Evolutionary conservation across 495 filamentous ascomycete genomes (phyloP).

Genomic region (Penicillium taxi): DNA sequence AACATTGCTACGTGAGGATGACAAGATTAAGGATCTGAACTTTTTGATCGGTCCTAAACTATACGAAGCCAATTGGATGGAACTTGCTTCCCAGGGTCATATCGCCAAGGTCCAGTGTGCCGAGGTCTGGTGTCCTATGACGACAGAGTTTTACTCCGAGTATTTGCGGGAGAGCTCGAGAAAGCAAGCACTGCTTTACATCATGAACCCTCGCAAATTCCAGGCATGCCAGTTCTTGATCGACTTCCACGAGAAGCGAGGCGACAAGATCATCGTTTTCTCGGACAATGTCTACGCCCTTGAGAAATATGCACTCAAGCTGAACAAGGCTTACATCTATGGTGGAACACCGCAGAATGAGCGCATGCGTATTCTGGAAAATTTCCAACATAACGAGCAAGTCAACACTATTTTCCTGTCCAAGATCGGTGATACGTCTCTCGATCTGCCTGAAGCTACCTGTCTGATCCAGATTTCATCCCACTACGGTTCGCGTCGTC

Average conservation of each 20-base stretch:
- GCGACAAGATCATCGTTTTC: conserved; percentile 98
- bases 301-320: conserved; percentile 71
- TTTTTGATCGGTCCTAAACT: conserved; percentile 96
- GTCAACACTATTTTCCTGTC: conserved; percentile 97
- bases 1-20: conserved; percentile 89
- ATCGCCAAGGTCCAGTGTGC: conserved; percentile 97
- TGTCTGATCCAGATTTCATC: conserved; percentile 98
- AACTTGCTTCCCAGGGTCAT: conserved; percentile 91
- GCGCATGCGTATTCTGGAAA: conserved; percentile 82
- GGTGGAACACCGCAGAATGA: conserved; percentile 82
- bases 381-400: conserved; percentile 90
- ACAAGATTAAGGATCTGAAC: conserved; percentile 96
- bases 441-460: conserved; percentile 93
- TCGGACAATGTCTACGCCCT: conserved; percentile 97
- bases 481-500: conserved; percentile 94
- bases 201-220: conserved; percentile 97
- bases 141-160: conserved; percentile 92
- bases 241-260: conserved; percentile 90
- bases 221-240: conserved; percentile 96
- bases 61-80: conserved; percentile 99
- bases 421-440: conserved; percentile 95
- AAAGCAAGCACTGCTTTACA: conserved; percentile 71
- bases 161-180: conserved; percentile 69
- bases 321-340: conserved; percentile 88
- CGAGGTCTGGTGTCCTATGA: conserved; percentile 99